Evolutionary conservation across 1,284 basidiomycete species (phyloP).

Genomic region (Cerrena zonata): DNA sequence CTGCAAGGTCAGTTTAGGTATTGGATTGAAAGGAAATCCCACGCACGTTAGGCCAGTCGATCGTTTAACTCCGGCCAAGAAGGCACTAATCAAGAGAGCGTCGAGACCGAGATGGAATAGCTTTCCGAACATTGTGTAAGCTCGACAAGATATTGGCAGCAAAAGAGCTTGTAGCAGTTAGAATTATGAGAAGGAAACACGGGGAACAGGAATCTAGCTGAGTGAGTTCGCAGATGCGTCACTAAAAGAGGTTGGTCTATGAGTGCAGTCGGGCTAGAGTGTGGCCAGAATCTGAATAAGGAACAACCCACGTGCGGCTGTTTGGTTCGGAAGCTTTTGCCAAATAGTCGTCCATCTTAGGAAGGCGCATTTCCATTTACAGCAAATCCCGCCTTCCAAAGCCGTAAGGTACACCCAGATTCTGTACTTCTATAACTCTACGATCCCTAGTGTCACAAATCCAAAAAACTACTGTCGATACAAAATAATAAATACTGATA

Average conservation of each 20-base stretch:
- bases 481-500: too few species aligned
- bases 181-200: not conserved
- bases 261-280: too few species aligned
- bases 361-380: not conserved
- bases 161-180: not conserved
- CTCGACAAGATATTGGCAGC: too few species aligned
- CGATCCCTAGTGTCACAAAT: too few species aligned
- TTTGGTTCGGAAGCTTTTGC: constrained; percentile 22
- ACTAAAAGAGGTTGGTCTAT: too few species aligned
- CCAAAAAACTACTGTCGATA: too few species aligned
- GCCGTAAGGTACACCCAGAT: too few species aligned
- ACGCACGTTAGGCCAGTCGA: constrained; percentile 77
- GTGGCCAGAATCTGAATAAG: too few species aligned
- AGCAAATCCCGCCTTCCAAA: too few species aligned
- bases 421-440: too few species aligned
- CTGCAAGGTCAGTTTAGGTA: not conserved
- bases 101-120: constrained; percentile 72
- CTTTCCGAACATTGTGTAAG: constrained; percentile 54
- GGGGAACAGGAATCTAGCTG: not conserved
- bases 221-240: not conserved
- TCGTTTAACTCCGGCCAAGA: constrained; percentile 74
- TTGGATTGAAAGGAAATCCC: not conserved
- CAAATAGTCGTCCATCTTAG: constrained; percentile 16
- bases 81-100: constrained; percentile 68
- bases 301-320: constrained; percentile 16